These are phyloP conservation scores for Carex scoparia DNA, from an alignment of 176 grass and related monocot genomes.

Conservation along the genomic window DNA sequence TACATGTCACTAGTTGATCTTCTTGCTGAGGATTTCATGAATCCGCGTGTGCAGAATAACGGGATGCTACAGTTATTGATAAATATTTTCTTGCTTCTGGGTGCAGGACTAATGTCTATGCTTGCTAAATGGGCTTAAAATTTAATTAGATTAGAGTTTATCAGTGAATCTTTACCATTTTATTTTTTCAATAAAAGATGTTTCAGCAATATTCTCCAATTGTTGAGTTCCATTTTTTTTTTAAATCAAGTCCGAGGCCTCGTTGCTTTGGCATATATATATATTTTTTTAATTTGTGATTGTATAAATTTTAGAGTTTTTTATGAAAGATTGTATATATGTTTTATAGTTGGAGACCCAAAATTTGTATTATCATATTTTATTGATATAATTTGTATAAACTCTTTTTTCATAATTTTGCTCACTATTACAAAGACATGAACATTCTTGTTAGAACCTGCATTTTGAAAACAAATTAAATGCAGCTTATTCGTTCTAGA, in stretches of 20 bases:
- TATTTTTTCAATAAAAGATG: background rate
- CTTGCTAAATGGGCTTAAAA: constrained; percentile 57
- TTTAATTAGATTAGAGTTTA: background rate
- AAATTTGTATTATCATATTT: background rate
- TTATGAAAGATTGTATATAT: too few species aligned
- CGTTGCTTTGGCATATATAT: background rate
- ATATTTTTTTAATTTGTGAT: too few species aligned
- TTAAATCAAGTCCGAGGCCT: background rate
- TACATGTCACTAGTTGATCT: constrained; percentile 78
- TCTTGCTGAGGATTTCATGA: constrained; percentile 68
- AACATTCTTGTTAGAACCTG: too few species aligned
- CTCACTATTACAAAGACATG: too few species aligned
- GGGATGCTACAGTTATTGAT: constrained; percentile 42
- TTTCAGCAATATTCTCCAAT: background rate
- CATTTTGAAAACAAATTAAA: too few species aligned
- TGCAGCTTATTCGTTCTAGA: too few species aligned
- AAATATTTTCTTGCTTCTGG: constrained; percentile 41
- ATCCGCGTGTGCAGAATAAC: constrained; percentile 49
- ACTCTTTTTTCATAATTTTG: too few species aligned
- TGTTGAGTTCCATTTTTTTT: background rate
- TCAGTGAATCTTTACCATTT: background rate
- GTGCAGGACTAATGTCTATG: constrained; percentile 58
- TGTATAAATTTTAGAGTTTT: too few species aligned
- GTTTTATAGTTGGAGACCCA: background rate
- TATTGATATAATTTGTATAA: too few species aligned